Base-by-base conservation (phyloP, 306 rosid species). In the Elaeagnus macrophylla region DNA sequence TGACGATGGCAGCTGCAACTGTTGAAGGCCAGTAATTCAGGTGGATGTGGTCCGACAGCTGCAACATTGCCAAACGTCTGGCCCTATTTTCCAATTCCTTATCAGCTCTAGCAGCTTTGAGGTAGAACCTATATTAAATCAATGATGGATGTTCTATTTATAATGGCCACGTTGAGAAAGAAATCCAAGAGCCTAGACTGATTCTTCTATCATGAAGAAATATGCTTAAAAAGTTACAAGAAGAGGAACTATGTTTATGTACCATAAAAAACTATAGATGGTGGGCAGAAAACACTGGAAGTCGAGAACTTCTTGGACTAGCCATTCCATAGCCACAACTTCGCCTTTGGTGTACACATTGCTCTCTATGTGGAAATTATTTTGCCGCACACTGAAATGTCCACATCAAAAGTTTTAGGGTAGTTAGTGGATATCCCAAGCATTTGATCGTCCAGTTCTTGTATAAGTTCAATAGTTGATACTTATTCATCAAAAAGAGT, bases 311-410 rank as follows among this genome's bases (percentile, higher is more conserved):
- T 87, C 96, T 67, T 68, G 89, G 64, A 91, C 83, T 57, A 91
- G 66, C 99, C 99, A 91, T 77, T 91, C 99, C 99, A 87, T 91
- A 46, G 93, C 99, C 40, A 91, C 93, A 39, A 87, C 99, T 80
- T 91, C 96, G 61, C 77, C 40, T 87, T 89, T 86, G 64, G 74
- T 75, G 66, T 82, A 91, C 45, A 54, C 56, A 69, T 39, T 71
- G 75, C 40, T 61, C 60, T 65, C 93, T 16, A 87, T 57, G 57
- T 36, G 38, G 78, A 84, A 80, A 55, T 55, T 46, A 60, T 59
- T 80, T 49, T 76, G 77, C 71, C 73, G 79, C 58, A 87, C 68
- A 47, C 99, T 91, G 66, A 67, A 67, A 52, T 48, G n/a, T 59
- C 61, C 65, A 70, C 10, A 12, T 46, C 35, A 75, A 50, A 56